Percentiles rank a stretch among this genome's conserved stretches.
phyloP scores from a whole-genome alignment of 2,329 filamentous ascomycete species.

The Macrophomina pseudophaseolina region DNA sequence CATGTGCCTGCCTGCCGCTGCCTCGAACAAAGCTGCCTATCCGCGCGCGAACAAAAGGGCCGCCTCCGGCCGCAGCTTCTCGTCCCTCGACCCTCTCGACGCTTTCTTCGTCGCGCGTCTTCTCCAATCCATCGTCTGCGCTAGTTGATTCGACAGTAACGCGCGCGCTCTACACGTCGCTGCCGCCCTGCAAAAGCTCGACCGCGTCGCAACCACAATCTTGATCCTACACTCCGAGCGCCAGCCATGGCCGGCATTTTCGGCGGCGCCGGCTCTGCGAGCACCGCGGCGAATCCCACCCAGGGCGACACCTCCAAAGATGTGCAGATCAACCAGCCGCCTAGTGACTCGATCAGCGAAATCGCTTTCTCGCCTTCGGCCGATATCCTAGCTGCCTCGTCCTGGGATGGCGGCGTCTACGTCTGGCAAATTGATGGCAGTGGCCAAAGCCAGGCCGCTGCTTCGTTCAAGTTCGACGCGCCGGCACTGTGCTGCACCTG shows the following conservation, averaged over 20 bases:
- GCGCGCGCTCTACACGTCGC: conserved; percentile 20
- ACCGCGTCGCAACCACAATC: conserved; percentile 27
- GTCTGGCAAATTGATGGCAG: conserved; percentile 88
- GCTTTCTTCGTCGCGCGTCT: background rate
- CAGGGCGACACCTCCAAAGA: conserved; percentile 92
- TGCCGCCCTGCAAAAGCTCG: conserved; percentile 26
- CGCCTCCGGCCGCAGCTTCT: background rate
- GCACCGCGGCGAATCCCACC: conserved; percentile 68
- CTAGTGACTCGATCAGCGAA: conserved; percentile 88
- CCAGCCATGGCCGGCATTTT: conserved; percentile 66
- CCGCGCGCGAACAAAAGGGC: conserved; percentile 12
- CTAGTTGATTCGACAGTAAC: background rate
- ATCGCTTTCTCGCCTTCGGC: conserved; percentile 77
- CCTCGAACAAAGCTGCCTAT: conserved; percentile 19
- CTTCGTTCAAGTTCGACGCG: conserved; percentile 82
- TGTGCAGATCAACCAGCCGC: conserved; percentile 74
- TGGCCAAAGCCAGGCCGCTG: conserved; percentile 83
- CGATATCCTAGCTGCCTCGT: conserved; percentile 86
- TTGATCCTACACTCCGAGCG: conserved; percentile 29
- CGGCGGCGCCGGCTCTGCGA: conserved; percentile 51
- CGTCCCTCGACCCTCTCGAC: background rate
- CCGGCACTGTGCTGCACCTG: conserved; percentile 86
- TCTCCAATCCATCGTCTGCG: background rate
- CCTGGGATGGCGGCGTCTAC: conserved; percentile 97
- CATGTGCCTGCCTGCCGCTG: conserved; percentile 4